phyloP scores from a whole-genome alignment of 2,329 filamentous ascomycete genomes.

The Sarocladiaceae sp. region DNA sequence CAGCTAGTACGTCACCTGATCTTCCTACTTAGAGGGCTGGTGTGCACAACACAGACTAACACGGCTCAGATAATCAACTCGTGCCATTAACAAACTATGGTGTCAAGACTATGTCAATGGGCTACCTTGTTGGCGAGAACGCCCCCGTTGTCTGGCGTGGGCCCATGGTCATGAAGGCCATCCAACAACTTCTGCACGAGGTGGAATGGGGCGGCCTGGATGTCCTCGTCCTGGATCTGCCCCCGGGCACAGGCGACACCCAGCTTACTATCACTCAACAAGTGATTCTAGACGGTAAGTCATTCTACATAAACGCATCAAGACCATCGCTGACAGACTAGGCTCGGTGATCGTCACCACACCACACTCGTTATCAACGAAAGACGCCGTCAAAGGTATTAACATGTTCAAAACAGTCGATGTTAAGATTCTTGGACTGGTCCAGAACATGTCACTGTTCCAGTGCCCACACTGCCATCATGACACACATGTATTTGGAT shows the following conservation, averaged over 20 bases:
- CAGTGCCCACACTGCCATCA: conserved; percentile 72
- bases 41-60: too few species aligned
- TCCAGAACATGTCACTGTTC: conserved; percentile 90
- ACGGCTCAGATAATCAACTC: conserved; percentile 64
- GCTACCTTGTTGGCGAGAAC: conserved; percentile 76
- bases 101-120: conserved; percentile 98
- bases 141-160: conserved; percentile 93
- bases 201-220: conserved; percentile 92
- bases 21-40: too few species aligned
- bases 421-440: conserved; percentile 77
- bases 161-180: conserved; percentile 94
- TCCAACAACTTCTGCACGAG: conserved; percentile 92
- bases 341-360: conserved; percentile 86
- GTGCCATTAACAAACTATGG: conserved; percentile 91
- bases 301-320: background rate
- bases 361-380: conserved; percentile 86
- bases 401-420: conserved; percentile 88
- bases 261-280: conserved; percentile 97
- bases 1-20: conserved; percentile 44
- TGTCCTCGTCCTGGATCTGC: conserved; percentile 83
- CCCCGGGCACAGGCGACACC: conserved; percentile 91
- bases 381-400: conserved; percentile 87
- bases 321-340: conserved; percentile 22
- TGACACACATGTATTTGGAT: conserved; percentile 73
- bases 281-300: conserved; percentile 74